Percentiles rank a stretch among this genome's conserved stretches.
Evolutionary conservation across 371 early-diverging fungal genomes (phyloP).

Genomic region (Mortierella sp.): DNA sequence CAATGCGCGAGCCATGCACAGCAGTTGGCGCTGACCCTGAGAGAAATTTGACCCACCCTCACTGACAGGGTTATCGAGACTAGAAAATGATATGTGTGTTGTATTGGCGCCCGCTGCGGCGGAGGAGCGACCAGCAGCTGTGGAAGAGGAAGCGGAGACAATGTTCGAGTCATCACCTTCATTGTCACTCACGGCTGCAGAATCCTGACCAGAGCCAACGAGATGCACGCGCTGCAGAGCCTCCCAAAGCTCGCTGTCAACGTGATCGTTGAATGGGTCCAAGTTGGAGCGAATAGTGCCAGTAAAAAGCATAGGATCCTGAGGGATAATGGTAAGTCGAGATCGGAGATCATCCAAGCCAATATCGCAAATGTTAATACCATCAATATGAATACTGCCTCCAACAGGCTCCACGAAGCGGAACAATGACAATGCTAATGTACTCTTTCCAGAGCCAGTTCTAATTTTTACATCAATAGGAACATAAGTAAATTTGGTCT

Average conservation of each 20-base stretch:
- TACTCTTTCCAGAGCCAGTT: constrained; percentile 87
- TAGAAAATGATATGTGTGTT: constrained; percentile 60
- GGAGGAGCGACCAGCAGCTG: neutral
- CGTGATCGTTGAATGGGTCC: constrained; percentile 72
- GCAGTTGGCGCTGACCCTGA: constrained; percentile 87
- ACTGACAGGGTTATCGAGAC: constrained; percentile 66
- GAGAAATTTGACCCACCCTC: constrained; percentile 84
- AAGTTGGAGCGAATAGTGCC: constrained; percentile 76
- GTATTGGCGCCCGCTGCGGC: constrained; percentile 19
- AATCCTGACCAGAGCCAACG: constrained; percentile 29
- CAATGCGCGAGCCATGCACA: constrained; percentile 86
- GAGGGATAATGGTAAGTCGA: constrained; percentile 83
- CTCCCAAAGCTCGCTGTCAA: constrained; percentile 77
- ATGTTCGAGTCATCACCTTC: constrained; percentile 20
- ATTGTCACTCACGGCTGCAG: constrained; percentile 32
- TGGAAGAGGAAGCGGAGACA: constrained; percentile 2
- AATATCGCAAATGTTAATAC: constrained; percentile 79
- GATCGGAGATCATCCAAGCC: constrained; percentile 80
- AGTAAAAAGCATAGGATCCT: constrained; percentile 67
- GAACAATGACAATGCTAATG: constrained; percentile 81
- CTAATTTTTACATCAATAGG: constrained; percentile 34
- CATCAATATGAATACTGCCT: constrained; percentile 85
- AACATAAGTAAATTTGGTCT: neutral
- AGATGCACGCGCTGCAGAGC: constrained; percentile 66
- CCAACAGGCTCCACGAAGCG: constrained; percentile 77